Base-by-base conservation (phyloP, 192 early-diverging fungal genomes). In the Entomortierella beljakovae region DNA sequence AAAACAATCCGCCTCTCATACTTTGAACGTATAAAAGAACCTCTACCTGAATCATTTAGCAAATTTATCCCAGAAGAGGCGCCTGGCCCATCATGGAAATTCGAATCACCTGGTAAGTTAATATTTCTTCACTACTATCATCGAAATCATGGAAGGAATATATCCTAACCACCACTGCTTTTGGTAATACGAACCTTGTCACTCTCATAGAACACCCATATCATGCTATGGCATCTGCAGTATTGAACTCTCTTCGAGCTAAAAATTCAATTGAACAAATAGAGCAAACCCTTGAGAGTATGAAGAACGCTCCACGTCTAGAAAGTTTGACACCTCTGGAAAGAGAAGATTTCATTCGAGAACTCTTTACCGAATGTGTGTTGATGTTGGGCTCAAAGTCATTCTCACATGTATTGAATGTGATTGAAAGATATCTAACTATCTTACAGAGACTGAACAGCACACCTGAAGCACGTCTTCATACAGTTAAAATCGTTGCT, bases 341-440 rank as follows among this genome's bases (percentile, higher is more conserved):
- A 51, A 77, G 90, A 52, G 88, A 92, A 28, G 81, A 86, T 57
- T 82, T 83, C 71, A 89, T 87, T 25, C 88, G 88, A 38, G 90
- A 90, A 32, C 73, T 94, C 26, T 91, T 99, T 55, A 82, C 96
- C 3, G 92, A 97, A 71, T 92, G 91, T 66, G 86, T 98, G 22
- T 82, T 98, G 57, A 84, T 94, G 43, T 81, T 95, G 33, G 98
- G 98, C 32, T 90, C 90, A 81, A 98, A 98, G 79, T 95, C 91
- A 67, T 98, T 99, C 81, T 92, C 90, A 50, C 98, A 99, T 79
- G 89, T 95, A 40, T 80, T 98, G 57, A 96, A 93, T 65, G 92
- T 96, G 15, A 90, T 98, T 50, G 97, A 98, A 61, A 84, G 94
- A 61, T 93, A 94, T 64, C 60, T 94, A 35, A 62, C 71, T 7